These are phyloP conservation scores for Theobroma cacao DNA, from an alignment of 345 rosid genomes.

Conservation along the genomic window DNA sequence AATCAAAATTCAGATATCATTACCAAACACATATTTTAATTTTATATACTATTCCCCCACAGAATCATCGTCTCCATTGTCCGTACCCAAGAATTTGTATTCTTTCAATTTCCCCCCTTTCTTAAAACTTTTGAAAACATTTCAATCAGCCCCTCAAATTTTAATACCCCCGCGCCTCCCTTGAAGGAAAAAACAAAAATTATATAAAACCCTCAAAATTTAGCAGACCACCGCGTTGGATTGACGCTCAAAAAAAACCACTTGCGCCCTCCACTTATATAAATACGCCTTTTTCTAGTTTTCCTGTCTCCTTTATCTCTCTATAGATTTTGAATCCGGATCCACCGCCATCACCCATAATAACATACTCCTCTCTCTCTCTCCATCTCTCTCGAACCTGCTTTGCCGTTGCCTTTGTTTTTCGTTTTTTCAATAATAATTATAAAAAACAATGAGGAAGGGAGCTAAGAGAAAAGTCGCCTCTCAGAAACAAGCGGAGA, in stretches of 20 bases:
- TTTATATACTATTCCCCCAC: too few relatives aligned
- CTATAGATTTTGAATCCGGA: slow-evolving; percentile 29
- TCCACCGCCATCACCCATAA: slow-evolving; percentile 20
- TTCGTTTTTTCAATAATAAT: background rate
- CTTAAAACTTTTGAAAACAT: background rate
- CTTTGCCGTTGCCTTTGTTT: background rate
- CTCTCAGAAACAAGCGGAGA: slow-evolving; percentile 23
- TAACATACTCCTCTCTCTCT: slow-evolving; percentile 10
- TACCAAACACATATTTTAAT: too few relatives aligned
- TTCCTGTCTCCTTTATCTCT: background rate
- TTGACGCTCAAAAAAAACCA: background rate
- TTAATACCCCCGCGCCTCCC: background rate
- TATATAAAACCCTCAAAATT: background rate
- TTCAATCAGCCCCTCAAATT: background rate
- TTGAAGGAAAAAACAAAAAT: background rate
- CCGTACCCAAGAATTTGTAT: background rate
- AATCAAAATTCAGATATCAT: too few relatives aligned
- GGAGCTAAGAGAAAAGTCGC: slow-evolving; percentile 42
- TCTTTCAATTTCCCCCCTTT: background rate
- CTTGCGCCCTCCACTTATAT: background rate
- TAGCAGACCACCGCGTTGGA: background rate
- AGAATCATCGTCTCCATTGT: too few relatives aligned
- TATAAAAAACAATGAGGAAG: slow-evolving; percentile 33
- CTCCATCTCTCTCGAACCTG: slow-evolving; percentile 10
- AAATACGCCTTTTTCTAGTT: background rate